These are phyloP conservation scores for Globisporangium alternatum DNA, from an alignment of 352 stramenopile genomes.

Conservation along the genomic window DNA sequence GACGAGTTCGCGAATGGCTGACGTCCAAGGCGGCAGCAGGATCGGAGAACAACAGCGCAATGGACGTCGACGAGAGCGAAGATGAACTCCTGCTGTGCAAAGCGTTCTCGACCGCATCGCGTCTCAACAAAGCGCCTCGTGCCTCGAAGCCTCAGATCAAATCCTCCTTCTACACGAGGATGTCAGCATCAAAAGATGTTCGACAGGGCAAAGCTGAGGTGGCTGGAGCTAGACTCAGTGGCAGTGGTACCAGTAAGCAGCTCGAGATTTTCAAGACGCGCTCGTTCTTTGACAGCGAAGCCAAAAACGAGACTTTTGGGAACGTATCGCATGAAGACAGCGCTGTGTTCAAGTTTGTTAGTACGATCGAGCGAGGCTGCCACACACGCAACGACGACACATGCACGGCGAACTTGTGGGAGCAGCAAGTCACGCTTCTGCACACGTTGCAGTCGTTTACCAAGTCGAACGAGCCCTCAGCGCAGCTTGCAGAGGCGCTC, in stretches of 20 bases:
- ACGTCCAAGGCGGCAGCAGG: slow-evolving; percentile 12
- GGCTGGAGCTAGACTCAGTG: neutral
- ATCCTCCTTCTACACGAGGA: slow-evolving; percentile 5
- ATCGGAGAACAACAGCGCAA: slow-evolving; percentile 7
- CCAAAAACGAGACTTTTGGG: neutral
- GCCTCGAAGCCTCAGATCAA: slow-evolving; percentile 11
- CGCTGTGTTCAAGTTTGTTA: neutral
- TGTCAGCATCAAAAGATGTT: neutral
- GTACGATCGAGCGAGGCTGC: neutral
- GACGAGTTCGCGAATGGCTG: slow-evolving; percentile 31
- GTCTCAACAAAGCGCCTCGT: slow-evolving; percentile 2
- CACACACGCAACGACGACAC: slow-evolving; percentile 2
- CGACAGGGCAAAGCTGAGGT: neutral
- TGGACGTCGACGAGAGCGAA: slow-evolving; percentile 23
- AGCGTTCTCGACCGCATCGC: slow-evolving; percentile 30
- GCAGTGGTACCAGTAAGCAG: neutral
- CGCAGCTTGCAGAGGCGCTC: slow-evolving; percentile 37
- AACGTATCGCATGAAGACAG: neutral
- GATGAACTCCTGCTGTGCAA: slow-evolving; percentile 39
- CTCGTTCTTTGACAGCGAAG: slow-evolving; percentile 6
- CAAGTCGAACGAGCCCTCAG: slow-evolving; percentile 36
- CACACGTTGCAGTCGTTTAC: slow-evolving; percentile 44
- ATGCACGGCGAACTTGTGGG: slow-evolving; percentile 32
- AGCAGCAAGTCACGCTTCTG: slow-evolving; percentile 41
- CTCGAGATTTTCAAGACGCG: slow-evolving; percentile 11